Evolutionary conservation across 495 filamentous ascomycete species (phyloP), one percentile per base, ranked within the genome.

Genomic region (Cairneyella variabilis): DNA sequence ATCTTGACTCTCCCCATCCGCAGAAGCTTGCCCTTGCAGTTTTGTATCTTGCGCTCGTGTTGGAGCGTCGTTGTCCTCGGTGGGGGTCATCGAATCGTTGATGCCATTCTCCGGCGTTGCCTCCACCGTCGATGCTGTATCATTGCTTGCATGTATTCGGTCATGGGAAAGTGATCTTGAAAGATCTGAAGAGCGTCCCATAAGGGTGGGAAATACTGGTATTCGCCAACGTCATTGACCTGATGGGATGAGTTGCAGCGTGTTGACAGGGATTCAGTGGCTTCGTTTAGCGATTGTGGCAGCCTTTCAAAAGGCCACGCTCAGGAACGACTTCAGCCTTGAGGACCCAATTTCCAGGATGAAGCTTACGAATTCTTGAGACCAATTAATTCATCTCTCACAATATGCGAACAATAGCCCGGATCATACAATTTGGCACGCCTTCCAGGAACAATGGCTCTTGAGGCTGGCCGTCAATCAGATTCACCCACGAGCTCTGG

Each of bases 401-500:
- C 20, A 38, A 25, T 17, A 53, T 58, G 56, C 56, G 21, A 43
- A 43, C 42, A 18, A 34, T 45, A 22, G 23, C 41, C 28, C 36
- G 16, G 8, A 47, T 17, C 26, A n/a, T 3, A 14, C 30, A 16
- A 21, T 42, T 28, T 30, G 10, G 27, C 28, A 54, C 38, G 55
- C 52, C 42, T 56, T 40, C 30, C 53, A 43, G 25, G 25, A 56
- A 59, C 9, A 27, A 63, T 63, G 60, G 57, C 56, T 27, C 82
- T 88, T 75, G 86, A 89, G 71, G 73, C 83, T 58, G 77, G 80
- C 64, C 76, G 79, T 60, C 80, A 83, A 66, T 85, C 85, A 56
- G 72, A 78, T 61, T 90, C 88, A 55, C 86, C 87, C 58, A 79
- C 86, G 66, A 86, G 83, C 76, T 90, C 86, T 69, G 86, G 85